Percentiles rank a stretch among this genome's conserved stretches.
phyloP scores from a whole-genome alignment of 2,329 filamentous ascomycete species.

The Diaporthe batatas region DNA sequence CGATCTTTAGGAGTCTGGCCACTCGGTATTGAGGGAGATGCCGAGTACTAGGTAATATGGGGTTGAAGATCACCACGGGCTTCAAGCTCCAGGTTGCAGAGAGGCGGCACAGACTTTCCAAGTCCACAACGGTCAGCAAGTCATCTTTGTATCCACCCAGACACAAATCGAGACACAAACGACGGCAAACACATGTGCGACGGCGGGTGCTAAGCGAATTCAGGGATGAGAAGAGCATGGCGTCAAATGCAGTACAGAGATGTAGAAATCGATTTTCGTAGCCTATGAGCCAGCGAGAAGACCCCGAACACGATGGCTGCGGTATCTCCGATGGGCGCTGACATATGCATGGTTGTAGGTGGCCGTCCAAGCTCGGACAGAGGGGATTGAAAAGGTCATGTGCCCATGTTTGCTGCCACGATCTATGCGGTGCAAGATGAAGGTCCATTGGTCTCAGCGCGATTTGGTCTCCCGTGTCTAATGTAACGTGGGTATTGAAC shows the following conservation, averaged over 20 bases:
- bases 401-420: constrained; percentile 31
- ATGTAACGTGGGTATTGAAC: constrained; percentile 15
- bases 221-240: constrained; percentile 10
- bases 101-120: neutral
- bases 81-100: neutral
- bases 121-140: neutral
- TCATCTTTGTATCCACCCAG: neutral
- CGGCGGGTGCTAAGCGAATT: neutral
- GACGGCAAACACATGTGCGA: constrained; percentile 1
- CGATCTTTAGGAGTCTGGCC: neutral
- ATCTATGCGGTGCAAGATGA: constrained; percentile 14
- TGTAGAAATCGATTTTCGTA: neutral
- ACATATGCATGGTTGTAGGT: neutral
- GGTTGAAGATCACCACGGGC: neutral
- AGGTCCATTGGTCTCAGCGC: constrained; percentile 1
- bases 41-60: neutral
- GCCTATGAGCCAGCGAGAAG: neutral
- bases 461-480: constrained; percentile 6
- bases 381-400: constrained; percentile 15
- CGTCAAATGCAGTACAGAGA: constrained; percentile 10
- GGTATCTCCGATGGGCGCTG: neutral
- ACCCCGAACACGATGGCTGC: neutral
- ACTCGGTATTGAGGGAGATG: neutral
- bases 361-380: neutral
- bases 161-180: constrained; percentile 5